These are phyloP conservation scores for Corylus heterophylla DNA, from an alignment of 306 rosid species.

Conservation along the genomic window DNA sequence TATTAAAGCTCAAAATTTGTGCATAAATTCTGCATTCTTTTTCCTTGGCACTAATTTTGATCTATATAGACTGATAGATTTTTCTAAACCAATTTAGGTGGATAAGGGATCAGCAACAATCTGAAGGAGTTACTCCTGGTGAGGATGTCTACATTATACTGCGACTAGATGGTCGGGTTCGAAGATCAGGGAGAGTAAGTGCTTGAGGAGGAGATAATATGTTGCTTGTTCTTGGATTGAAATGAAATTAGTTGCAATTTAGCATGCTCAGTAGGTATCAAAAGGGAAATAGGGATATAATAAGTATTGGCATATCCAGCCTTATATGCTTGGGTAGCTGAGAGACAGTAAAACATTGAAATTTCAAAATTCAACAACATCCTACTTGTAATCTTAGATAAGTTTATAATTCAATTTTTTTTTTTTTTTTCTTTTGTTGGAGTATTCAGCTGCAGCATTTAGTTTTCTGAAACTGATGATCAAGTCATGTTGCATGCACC, in stretches of 20 bases:
- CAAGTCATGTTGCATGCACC: neutral
- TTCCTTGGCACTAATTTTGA: neutral
- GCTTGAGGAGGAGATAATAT: conserved; percentile 9
- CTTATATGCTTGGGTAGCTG: neutral
- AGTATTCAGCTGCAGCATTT: neutral
- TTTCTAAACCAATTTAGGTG: conserved; percentile 59
- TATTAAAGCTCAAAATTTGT: neutral
- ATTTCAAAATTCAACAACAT: neutral
- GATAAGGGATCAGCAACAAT: conserved; percentile 86
- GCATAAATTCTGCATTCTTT: neutral
- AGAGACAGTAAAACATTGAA: neutral
- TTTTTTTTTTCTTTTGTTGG: neutral
- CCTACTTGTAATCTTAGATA: neutral
- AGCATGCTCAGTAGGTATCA: conserved; percentile 2
- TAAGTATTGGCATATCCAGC: neutral
- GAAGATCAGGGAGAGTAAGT: conserved; percentile 94
- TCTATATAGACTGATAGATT: neutral
- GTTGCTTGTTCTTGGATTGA: conserved; percentile 15
- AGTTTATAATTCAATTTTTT: neutral
- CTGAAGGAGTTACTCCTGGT: conserved; percentile 88
- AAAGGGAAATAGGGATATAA: neutral
- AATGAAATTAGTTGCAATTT: conserved; percentile 11
- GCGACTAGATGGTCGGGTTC: conserved; percentile 92
- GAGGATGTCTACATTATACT: conserved; percentile 89
- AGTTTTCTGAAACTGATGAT: neutral